Conservation (phyloP, 2,329 filamentous ascomycete genomes). For the Mycosphaerelloides madeirae region DNA sequence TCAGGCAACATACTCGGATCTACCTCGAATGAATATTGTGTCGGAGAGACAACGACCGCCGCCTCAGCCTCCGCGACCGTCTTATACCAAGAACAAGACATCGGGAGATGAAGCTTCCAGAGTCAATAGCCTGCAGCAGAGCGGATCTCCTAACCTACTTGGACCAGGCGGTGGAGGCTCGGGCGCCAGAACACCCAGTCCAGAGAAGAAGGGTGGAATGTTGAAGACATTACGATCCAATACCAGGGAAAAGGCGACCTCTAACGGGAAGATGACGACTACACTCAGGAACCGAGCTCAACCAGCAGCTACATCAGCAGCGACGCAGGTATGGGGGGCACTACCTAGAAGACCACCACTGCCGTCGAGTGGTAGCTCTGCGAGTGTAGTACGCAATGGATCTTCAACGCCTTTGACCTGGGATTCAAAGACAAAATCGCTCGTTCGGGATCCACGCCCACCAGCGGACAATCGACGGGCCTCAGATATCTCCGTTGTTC, state of each 20-base stretch:
- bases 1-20: conserved; percentile 70
- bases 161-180: conserved; percentile 18
- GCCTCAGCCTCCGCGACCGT: conserved; percentile 42
- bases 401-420: conserved; percentile 17
- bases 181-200: conserved; percentile 56
- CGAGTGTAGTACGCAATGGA: background rate
- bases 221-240: conserved; percentile 36
- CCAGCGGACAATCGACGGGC: conserved; percentile 15
- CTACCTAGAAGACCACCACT: conserved; percentile 16
- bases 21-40: conserved; percentile 57
- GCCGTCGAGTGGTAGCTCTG: conserved; percentile 9
- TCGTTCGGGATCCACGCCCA: conserved; percentile 20
- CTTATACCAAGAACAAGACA: conserved; percentile 45
- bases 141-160: conserved; percentile 13
- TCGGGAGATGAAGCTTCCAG: conserved; percentile 28
- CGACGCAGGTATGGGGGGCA: conserved; percentile 57
- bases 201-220: conserved; percentile 57
- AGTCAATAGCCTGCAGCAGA: conserved; percentile 24
- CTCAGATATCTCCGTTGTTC: conserved; percentile 23
- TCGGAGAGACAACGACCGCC: conserved; percentile 18
- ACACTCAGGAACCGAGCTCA: conserved; percentile 43
- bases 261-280: conserved; percentile 44
- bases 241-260: conserved; percentile 25
- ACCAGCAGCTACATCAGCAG: conserved; percentile 58
- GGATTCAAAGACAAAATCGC: conserved; percentile 33